Percentiles rank a stretch among this genome's conserved stretches.
phyloP scores from a whole-genome alignment of 73 alveolate species.

The Durusdinium trenchii region DNA sequence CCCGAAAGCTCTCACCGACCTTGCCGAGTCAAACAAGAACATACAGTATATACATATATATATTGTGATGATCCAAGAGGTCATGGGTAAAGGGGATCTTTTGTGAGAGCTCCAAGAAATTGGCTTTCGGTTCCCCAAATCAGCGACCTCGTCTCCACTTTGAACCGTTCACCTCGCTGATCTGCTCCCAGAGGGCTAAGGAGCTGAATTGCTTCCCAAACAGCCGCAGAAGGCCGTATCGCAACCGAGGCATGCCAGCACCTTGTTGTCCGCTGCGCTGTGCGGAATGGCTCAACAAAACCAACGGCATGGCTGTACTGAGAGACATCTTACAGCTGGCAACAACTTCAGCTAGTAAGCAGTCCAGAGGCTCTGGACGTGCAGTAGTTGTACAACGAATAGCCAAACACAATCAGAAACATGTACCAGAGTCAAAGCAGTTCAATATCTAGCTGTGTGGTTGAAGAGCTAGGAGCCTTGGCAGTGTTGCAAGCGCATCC shows the following conservation, averaged over 20 bases:
- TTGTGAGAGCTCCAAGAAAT: too few species aligned
- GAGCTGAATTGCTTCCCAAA: conserved; percentile 57
- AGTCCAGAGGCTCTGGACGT: too few species aligned
- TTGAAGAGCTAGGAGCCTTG: neutral
- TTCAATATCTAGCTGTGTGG: neutral
- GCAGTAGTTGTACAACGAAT: neutral
- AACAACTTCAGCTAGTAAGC: too few species aligned
- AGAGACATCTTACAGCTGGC: too few species aligned
- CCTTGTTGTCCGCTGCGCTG: too few species aligned
- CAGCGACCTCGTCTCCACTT: neutral
- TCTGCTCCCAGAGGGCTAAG: neutral
- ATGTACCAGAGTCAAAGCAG: neutral
- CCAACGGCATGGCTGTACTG: too few species aligned
- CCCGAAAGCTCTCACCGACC: conserved; percentile 28
- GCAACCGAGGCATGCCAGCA: conserved; percentile 76
- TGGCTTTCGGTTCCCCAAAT: neutral
- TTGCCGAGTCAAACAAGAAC: too few species aligned
- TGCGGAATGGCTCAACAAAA: too few species aligned
- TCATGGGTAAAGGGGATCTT: too few species aligned
- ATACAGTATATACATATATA: too few species aligned
- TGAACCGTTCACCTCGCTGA: neutral
- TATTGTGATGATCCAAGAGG: too few species aligned
- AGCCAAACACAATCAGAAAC: neutral
- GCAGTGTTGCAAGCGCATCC: conserved; percentile 92
- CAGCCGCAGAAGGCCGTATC: conserved; percentile 72